A percentile compares a stretch with the other conserved stretches of the same genome.
phyloP scores from a whole-genome alignment of 2,329 filamentous ascomycete species.

The Shiraia sp. region DNA sequence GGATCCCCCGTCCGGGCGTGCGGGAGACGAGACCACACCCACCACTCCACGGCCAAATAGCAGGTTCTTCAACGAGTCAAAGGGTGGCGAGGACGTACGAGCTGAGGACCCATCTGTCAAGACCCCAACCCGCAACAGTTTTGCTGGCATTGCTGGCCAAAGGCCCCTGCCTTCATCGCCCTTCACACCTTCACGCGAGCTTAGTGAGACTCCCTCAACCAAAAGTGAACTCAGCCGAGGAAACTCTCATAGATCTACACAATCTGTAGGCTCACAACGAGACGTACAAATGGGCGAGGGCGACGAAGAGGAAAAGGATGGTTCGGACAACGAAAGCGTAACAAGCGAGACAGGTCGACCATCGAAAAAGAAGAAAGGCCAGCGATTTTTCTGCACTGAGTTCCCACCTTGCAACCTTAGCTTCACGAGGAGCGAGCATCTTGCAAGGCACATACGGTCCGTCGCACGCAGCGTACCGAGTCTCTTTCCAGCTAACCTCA shows the following conservation, averaged over 20 bases:
- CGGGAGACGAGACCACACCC: constrained; percentile 59
- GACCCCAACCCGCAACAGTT: constrained; percentile 66
- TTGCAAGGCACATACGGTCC: constrained; percentile 91
- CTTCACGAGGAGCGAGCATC: constrained; percentile 93
- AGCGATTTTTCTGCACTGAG: constrained; percentile 94
- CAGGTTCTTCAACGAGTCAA: constrained; percentile 47
- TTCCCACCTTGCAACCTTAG: constrained; percentile 92
- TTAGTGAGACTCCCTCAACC: constrained; percentile 43
- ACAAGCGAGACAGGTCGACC: constrained; percentile 68
- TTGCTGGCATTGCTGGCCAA: constrained; percentile 52
- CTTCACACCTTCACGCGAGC: constrained; percentile 51
- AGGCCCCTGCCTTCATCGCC: constrained; percentile 50
- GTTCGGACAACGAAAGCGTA: constrained; percentile 55
- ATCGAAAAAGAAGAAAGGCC: constrained; percentile 93
- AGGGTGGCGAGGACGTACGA: constrained; percentile 36
- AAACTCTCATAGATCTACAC: constrained; percentile 64
- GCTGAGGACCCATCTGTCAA: constrained; percentile 52
- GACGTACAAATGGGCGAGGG: constrained; percentile 80
- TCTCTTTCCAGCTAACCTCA: constrained; percentile 27
- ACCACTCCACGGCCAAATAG: constrained; percentile 57
- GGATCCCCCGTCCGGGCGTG: constrained; percentile 47
- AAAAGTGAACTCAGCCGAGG: constrained; percentile 54
- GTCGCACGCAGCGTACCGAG: constrained; percentile 21
- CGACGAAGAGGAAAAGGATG: constrained; percentile 63
- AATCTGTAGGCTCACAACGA: constrained; percentile 65